A percentile compares a stretch with the other conserved stretches of the same genome.
These are phyloP conservation scores for Dothideomycetes sp. DNA, from an alignment of 2,329 filamentous ascomycete genomes.

Conservation along the genomic window DNA sequence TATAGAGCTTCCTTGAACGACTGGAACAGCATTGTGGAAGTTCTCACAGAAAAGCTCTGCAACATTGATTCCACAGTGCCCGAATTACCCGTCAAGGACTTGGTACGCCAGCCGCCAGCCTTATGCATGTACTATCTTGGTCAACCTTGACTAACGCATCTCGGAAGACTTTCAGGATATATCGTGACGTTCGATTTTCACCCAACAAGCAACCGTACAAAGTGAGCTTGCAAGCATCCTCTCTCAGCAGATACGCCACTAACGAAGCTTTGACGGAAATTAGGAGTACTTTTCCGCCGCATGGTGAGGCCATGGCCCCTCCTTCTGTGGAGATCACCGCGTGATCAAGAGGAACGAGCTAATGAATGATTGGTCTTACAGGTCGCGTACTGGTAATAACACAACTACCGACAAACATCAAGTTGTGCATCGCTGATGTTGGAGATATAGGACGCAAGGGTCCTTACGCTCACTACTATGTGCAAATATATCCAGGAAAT, in stretches of 20 bases:
- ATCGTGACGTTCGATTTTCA: slow-evolving; percentile 75
- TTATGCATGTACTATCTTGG: background rate
- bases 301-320: slow-evolving; percentile 39
- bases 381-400: background rate
- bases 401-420: too few species aligned
- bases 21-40: slow-evolving; percentile 68
- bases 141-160: too few species aligned
- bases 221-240: slow-evolving; percentile 33
- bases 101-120: slow-evolving; percentile 38
- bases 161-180: slow-evolving; percentile 64
- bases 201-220: slow-evolving; percentile 84
- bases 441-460: slow-evolving; percentile 80
- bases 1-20: slow-evolving; percentile 70
- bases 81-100: slow-evolving; percentile 73
- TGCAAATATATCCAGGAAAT: slow-evolving; percentile 61
- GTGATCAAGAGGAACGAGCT: background rate
- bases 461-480: slow-evolving; percentile 78
- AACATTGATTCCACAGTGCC: slow-evolving; percentile 72
- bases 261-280: slow-evolving; percentile 7
- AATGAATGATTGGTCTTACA: slow-evolving; percentile 3
- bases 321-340: background rate
- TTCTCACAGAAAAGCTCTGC: slow-evolving; percentile 57
- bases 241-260: background rate
- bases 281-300: slow-evolving; percentile 74
- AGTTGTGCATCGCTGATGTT: too few species aligned